A percentile compares a stretch with the other conserved stretches of the same genome.
Evolutionary conservation across 2,329 filamentous ascomycete genomes (phyloP).

Genomic region (Fusarium sp.): DNA sequence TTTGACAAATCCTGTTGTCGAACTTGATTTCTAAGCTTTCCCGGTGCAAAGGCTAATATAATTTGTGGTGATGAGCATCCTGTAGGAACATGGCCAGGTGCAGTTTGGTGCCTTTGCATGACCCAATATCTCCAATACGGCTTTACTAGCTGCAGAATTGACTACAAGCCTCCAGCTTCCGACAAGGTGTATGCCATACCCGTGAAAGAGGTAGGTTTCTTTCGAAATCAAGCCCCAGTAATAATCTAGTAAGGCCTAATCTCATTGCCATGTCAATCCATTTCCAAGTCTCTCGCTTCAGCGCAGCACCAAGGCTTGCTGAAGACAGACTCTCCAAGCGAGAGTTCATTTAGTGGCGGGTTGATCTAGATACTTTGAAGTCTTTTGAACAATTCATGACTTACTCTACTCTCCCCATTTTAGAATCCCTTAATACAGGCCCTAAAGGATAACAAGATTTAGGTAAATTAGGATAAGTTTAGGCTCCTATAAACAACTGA

Average conservation of each 20-base stretch:
- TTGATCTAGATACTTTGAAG: not conserved
- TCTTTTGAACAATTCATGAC: not conserved
- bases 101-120: not conserved
- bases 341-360: rapidly evolving
- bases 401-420: not conserved
- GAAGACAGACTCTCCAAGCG: not conserved
- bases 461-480: too few relatives aligned
- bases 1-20: not conserved
- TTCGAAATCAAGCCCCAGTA: too few relatives aligned
- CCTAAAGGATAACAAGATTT: too few relatives aligned
- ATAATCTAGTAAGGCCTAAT: not conserved
- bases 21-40: not conserved
- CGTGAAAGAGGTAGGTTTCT: too few relatives aligned
- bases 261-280: not conserved
- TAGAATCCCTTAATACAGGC: not conserved
- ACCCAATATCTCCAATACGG: too few relatives aligned
- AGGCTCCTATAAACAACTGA: too few relatives aligned
- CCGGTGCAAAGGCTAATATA: not conserved
- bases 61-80: not conserved
- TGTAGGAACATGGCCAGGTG: not conserved
- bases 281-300: not conserved
- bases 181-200: too few relatives aligned
- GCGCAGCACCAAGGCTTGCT: not conserved
- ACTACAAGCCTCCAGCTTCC: too few relatives aligned
- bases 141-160: too few relatives aligned